Evolutionary conservation across 768 basidiomycete species (phyloP).

Genomic region (Naematelia aurantialba): DNA sequence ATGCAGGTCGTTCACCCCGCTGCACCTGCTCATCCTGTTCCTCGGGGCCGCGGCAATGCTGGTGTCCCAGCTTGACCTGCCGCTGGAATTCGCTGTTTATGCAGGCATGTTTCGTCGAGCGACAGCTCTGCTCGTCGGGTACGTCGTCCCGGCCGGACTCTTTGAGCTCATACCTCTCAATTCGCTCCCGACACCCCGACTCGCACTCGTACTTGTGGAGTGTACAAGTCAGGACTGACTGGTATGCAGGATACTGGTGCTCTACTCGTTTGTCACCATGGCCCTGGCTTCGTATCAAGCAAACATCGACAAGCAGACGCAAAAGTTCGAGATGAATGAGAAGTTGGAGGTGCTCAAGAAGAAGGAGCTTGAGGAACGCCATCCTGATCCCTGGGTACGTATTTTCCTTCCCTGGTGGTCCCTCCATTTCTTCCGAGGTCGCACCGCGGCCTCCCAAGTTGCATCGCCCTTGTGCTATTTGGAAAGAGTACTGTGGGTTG

Average conservation of each 20-base stretch:
- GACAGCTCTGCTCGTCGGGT: conserved; percentile 27
- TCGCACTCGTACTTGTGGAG: too few relatives aligned
- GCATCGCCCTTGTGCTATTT: too few relatives aligned
- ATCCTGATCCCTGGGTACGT: conserved; percentile 29
- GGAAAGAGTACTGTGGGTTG: too few relatives aligned
- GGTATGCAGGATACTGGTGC: conserved; percentile 11
- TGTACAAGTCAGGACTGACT: too few relatives aligned
- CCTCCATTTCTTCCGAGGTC: too few relatives aligned
- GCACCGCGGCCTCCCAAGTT: too few relatives aligned
- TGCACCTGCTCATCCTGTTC: conserved; percentile 31
- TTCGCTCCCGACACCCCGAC: too few relatives aligned
- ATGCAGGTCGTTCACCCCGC: conserved; percentile 20
- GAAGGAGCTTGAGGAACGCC: conserved; percentile 7
- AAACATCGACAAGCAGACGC: conserved; percentile 10
- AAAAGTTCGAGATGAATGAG: neutral
- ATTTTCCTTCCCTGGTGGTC: too few relatives aligned
- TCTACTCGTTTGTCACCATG: conserved; percentile 19
- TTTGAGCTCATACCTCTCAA: neutral
- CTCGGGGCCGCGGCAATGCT: conserved; percentile 22
- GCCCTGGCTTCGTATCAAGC: conserved; percentile 7
- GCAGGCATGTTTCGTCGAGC: conserved; percentile 25
- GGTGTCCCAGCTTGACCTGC: conserved; percentile 23
- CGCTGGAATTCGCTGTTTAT: conserved; percentile 8
- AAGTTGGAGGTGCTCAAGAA: neutral
- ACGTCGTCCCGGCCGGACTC: neutral